These are phyloP conservation scores for Candida taoyuanica DNA, from an alignment of 805 yeast genomes.

Conservation along the genomic window DNA sequence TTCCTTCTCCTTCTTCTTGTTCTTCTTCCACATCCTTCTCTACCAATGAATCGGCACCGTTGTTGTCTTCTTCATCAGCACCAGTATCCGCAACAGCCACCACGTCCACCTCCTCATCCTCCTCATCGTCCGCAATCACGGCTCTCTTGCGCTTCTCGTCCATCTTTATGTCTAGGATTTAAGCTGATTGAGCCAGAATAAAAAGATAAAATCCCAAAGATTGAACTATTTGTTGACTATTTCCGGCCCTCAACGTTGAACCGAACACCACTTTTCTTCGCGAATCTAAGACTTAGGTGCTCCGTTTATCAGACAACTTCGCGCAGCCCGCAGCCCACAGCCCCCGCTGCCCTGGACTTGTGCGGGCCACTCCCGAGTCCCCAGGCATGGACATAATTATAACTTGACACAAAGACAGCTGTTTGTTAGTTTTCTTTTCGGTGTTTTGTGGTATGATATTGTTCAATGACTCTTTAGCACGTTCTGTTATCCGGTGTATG, in stretches of 20 bases:
- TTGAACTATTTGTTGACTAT: no score
- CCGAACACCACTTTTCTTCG: no score
- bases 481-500: no score
- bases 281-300: background rate
- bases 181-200: no score
- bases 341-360: background rate
- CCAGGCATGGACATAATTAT: background rate
- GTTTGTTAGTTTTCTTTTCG: background rate
- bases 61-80: constrained; percentile 4
- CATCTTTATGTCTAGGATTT: constrained; percentile 3
- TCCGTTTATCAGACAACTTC: no score
- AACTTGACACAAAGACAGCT: background rate
- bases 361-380: background rate
- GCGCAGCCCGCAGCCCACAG: no score
- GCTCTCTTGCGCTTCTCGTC: constrained; percentile 18
- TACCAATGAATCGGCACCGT: constrained; percentile 1
- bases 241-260: no score
- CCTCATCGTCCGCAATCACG: constrained; percentile 21
- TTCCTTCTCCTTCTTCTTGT: constrained; percentile 32
- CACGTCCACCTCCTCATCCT: constrained; percentile 8
- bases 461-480: no score
- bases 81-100: constrained; percentile 7
- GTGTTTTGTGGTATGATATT: no score
- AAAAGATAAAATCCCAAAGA: no score
- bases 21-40: constrained; percentile 8